Evolutionary conservation across 2,329 filamentous ascomycete genomes (phyloP).

Genomic region (Microdochium nivale): DNA sequence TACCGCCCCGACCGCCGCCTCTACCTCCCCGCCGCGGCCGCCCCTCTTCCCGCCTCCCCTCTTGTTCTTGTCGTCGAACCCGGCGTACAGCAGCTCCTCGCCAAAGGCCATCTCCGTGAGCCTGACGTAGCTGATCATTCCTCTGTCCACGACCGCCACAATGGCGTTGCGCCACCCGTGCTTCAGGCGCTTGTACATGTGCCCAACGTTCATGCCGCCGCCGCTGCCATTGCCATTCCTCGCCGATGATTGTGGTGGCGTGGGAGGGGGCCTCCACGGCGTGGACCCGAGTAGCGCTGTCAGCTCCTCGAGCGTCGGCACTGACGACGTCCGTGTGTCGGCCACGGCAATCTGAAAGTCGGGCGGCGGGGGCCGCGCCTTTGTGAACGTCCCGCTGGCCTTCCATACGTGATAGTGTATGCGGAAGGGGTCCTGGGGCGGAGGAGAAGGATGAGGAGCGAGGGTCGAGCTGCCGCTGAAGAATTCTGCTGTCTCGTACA

Average conservation of each 20-base stretch:
- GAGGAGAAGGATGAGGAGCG: conserved; percentile 12
- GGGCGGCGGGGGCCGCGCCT: conserved; percentile 66
- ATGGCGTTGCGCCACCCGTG: conserved; percentile 79
- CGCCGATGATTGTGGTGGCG: conserved; percentile 15
- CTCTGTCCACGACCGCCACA: conserved; percentile 81
- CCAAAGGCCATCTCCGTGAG: conserved; percentile 75
- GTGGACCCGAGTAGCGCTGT: conserved; percentile 63
- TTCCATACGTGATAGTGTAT: conserved; percentile 82
- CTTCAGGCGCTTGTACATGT: conserved; percentile 68
- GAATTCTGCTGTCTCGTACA: conserved; percentile 12
- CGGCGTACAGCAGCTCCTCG: conserved; percentile 62
- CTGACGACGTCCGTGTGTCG: conserved; percentile 59
- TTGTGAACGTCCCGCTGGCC: conserved; percentile 59
- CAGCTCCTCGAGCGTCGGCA: conserved; percentile 70
- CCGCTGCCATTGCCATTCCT: conserved; percentile 30
- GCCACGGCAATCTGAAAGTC: conserved; percentile 82
- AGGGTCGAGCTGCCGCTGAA: no score
- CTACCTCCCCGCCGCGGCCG: conserved; percentile 9
- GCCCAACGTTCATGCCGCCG: conserved; percentile 24
- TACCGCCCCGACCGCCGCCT: conserved; percentile 7
- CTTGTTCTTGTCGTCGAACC: conserved; percentile 30
- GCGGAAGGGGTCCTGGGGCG: conserved; percentile 49
- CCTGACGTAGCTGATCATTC: conserved; percentile 79
- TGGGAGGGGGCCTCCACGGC: conserved; percentile 59
- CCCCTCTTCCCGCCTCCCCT: conserved; percentile 15